Evolutionary conservation across 371 early-diverging fungal species (phyloP).

Genomic region (Massospora cicadina): DNA sequence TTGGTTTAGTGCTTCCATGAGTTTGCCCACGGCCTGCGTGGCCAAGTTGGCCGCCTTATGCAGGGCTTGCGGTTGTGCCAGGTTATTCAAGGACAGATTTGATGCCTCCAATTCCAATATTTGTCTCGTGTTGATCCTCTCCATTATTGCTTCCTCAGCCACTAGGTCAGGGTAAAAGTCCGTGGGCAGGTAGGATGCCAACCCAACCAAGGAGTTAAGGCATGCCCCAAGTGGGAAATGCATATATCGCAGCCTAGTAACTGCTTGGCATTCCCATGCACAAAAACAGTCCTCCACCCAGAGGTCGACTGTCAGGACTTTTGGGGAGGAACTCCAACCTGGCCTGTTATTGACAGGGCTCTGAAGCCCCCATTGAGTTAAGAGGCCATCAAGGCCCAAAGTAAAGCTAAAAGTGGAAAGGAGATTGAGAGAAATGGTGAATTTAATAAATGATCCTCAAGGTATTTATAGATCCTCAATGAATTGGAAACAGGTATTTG

Average conservation of each 20-base stretch:
- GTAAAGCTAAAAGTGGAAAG: no score
- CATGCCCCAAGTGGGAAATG: slow-evolving; percentile 22
- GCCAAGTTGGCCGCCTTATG: neutral
- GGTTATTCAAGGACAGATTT: neutral
- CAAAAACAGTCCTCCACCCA: slow-evolving; percentile 70
- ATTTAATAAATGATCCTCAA: no score
- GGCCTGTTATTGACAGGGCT: no score
- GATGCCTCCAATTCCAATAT: no score
- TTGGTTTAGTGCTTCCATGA: slow-evolving; percentile 8
- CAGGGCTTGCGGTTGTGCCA: neutral
- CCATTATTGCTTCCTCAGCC: neutral
- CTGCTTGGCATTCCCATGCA: slow-evolving; percentile 29
- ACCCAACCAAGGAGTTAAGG: slow-evolving; percentile 17
- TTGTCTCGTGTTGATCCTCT: neutral
- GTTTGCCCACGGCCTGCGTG: neutral
- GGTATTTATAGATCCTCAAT: no score
- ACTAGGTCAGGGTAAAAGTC: neutral
- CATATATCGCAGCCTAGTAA: slow-evolving; percentile 30
- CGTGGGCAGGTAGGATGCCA: neutral
- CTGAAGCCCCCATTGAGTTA: no score
- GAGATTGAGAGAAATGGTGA: no score
- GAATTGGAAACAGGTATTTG: no score
- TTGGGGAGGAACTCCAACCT: no score
- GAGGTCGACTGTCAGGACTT: no score
- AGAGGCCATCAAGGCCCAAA: no score